phyloP scores from a whole-genome alignment of 2,329 filamentous ascomycete genomes.

The Calycina herbarum region DNA sequence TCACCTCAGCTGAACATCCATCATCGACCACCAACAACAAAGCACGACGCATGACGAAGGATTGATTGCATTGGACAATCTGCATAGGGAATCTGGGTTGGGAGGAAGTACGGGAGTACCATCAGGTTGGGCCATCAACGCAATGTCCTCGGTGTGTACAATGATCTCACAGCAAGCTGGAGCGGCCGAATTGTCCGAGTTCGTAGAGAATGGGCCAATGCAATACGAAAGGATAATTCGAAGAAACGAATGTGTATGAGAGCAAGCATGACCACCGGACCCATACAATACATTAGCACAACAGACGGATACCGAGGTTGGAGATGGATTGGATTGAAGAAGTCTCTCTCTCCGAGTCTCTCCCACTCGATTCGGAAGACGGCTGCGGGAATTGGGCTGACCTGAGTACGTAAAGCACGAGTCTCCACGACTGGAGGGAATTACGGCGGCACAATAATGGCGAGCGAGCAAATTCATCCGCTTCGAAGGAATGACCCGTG shows the following conservation, averaged over 20 bases:
- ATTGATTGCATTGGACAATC: not conserved
- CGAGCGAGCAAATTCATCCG: not conserved
- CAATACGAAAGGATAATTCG: not conserved
- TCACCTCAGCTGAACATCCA: slow-evolving; percentile 15
- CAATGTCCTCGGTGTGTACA: not conserved
- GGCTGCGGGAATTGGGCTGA: slow-evolving; percentile 5
- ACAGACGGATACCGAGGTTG: not conserved
- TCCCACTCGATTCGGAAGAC: not conserved
- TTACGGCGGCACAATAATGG: slow-evolving; percentile 12
- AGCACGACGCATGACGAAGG: slow-evolving; percentile 5
- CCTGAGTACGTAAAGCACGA: slow-evolving; percentile 8
- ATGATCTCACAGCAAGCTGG: not conserved
- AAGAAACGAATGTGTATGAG: not conserved
- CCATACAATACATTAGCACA: not conserved
- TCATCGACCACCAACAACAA: not conserved
- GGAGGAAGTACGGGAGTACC: not conserved
- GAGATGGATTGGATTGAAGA: not conserved
- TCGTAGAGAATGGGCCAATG: not conserved
- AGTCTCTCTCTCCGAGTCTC: too few relatives aligned
- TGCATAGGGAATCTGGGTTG: not conserved
- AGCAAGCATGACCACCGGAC: not conserved
- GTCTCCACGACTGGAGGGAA: slow-evolving; percentile 5
- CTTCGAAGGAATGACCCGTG: not conserved
- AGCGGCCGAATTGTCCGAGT: not conserved
- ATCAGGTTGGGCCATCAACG: not conserved